Evolutionary conservation across 2,329 filamentous ascomycete genomes (phyloP), one percentile per base, ranked within the genome.

Genomic region (Aspergillus hortae): DNA sequence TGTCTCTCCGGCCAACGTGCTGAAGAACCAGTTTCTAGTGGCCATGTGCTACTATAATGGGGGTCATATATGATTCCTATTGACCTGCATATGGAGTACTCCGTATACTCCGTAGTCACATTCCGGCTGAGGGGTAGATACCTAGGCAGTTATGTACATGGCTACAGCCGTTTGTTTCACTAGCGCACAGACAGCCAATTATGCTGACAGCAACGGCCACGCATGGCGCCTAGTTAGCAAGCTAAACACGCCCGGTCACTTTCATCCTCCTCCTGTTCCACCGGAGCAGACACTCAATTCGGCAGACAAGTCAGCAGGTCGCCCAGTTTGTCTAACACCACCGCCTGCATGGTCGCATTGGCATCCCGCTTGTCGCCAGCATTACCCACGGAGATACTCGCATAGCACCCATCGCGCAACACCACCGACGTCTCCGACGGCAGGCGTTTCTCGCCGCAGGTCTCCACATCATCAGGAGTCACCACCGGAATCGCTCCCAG

Each of bases 341-440:
- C 63, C 3, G 65, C 71, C 71, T 86, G 83, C 61, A 73, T 66
- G 2, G 72, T 77, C 40, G 76, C 76, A 53, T 76, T 65, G 0
- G 79, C 81, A 46, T 85, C 86, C 1, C 75, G 76, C 78, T 88
- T 88, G 52, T 83, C 79, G 2, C 66, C 69, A 10, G 84, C 80
- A 59, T 81, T 73, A 0, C 82, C 86, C 4, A 87, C 79, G 56
- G 83, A 88, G 42, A 89, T 75, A 38, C 82, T 81, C 15, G 81
- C 80, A 65, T 78, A 83, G 63, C 86, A 89, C 0, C 80, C 40
- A 42, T 23, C 70, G 2, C 73, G 69, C 2, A 72, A 58, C 3
- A 80, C 69, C 0, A 88, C 81, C 3, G 72, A 70, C 0, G 67
- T 68, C 73, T 89, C 86, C 4, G 77, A 81, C 0, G 86, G 85